These are phyloP conservation scores for Mucor velutinosus DNA, from an alignment of 371 early-diverging fungal species.

Conservation along the genomic window DNA sequence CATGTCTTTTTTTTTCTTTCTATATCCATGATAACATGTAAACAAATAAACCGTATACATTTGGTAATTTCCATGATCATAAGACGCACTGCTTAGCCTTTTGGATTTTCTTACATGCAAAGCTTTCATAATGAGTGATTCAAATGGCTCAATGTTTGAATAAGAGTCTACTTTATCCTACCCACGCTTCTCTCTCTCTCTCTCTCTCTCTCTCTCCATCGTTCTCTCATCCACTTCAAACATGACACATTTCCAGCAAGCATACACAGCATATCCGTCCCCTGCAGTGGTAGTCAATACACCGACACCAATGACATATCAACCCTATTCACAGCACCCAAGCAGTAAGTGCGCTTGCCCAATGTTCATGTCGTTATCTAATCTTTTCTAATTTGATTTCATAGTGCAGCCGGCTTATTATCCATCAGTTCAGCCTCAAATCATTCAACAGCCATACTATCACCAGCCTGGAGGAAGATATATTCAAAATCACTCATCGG, in stretches of 20 bases:
- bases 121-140: background rate
- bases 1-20: background rate
- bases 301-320: background rate
- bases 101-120: background rate
- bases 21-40: background rate
- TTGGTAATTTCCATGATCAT: background rate
- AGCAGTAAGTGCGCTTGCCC: background rate
- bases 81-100: conserved; percentile 1
- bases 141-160: background rate
- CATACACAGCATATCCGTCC: background rate
- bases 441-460: background rate
- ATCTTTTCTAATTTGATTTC: background rate
- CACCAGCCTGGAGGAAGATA: background rate
- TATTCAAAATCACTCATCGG: background rate
- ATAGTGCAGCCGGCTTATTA: background rate
- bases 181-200: background rate
- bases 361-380: background rate
- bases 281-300: background rate
- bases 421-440: background rate
- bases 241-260: background rate
- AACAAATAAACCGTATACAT: background rate
- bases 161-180: background rate
- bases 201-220: background rate
- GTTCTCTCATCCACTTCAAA: background rate
- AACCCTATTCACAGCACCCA: background rate